Conservation (phyloP, 164 flowering plant species). For the Macadamia tetraphylla region DNA sequence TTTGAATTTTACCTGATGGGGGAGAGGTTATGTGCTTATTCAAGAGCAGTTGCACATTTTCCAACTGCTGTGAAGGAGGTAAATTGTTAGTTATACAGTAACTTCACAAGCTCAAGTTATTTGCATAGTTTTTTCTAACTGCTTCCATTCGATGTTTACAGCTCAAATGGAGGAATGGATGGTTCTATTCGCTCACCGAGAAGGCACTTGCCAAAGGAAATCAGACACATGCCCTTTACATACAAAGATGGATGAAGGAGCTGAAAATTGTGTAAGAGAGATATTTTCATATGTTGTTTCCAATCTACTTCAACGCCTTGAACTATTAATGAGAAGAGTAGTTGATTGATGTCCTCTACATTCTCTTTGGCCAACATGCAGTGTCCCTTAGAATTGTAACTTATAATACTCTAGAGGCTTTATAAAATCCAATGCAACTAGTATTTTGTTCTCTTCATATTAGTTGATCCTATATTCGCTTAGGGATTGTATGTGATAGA, state of each 20-base stretch:
- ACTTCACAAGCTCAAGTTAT: not conserved
- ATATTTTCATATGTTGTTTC: too few relatives aligned
- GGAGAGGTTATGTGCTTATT: too few relatives aligned
- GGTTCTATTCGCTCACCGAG: constrained; percentile 44
- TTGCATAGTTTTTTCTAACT: not conserved
- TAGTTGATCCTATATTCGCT: too few relatives aligned
- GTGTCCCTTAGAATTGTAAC: not conserved
- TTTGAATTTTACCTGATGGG: too few relatives aligned
- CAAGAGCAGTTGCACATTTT: too few relatives aligned
- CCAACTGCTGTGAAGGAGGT: too few relatives aligned
- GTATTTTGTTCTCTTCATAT: too few relatives aligned
- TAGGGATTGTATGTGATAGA: too few relatives aligned
- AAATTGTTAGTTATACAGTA: not conserved
- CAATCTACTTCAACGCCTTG: constrained; percentile 19
- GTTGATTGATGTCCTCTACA: constrained; percentile 54
- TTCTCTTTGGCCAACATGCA: constrained; percentile 37
- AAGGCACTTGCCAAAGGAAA: constrained; percentile 32
- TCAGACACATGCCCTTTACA: constrained; percentile 15
- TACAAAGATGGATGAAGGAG: constrained; percentile 6
- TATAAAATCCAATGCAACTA: too few relatives aligned
- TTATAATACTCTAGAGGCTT: not conserved
- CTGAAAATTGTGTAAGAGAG: not conserved
- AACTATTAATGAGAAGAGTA: constrained; percentile 64
- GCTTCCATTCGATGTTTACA: not conserved
- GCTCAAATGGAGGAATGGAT: too few relatives aligned